Conservation (phyloP, 108 stramenopile genomes). For the Tribonema minus region DNA sequence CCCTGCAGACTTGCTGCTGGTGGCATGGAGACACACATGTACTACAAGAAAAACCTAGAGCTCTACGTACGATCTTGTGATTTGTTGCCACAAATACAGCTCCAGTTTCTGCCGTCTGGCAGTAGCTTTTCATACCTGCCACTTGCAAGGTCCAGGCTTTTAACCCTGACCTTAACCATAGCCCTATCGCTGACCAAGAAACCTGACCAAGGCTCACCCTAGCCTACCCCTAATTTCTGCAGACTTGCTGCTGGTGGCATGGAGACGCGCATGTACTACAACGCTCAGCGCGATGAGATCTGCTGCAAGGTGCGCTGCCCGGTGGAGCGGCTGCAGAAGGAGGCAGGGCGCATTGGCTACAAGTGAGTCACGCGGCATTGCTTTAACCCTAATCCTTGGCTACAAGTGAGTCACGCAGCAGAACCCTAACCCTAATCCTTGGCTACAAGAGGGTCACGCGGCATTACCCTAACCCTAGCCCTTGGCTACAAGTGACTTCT, state of each 20-base stretch:
- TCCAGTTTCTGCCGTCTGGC: not conserved
- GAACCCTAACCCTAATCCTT: too few species aligned
- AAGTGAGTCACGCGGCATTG: too few species aligned
- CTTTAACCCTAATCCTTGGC: too few species aligned
- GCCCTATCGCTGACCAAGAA: not conserved
- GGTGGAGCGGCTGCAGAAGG: slow-evolving; percentile 28
- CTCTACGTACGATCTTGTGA: not conserved
- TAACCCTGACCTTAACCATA: not conserved
- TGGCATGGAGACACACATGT: slow-evolving; percentile 32
- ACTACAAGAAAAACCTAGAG: too few species aligned
- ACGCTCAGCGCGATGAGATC: slow-evolving; percentile 25
- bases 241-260: not conserved
- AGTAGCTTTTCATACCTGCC: not conserved
- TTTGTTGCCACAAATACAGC: not conserved
- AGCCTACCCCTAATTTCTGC: not conserved
- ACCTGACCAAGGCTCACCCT: not conserved
- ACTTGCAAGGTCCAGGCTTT: not conserved
- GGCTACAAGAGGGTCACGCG: too few species aligned
- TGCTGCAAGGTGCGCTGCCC: slow-evolving; percentile 51
- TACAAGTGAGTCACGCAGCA: too few species aligned
- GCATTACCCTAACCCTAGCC: too few species aligned
- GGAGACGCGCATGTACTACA: slow-evolving; percentile 32
- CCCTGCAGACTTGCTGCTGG: not conserved
- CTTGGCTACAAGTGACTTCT: too few species aligned
- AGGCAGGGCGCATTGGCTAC: slow-evolving; percentile 49